Conservation (phyloP, 2,329 filamentous ascomycete genomes). For the Alternaria sp. region DNA sequence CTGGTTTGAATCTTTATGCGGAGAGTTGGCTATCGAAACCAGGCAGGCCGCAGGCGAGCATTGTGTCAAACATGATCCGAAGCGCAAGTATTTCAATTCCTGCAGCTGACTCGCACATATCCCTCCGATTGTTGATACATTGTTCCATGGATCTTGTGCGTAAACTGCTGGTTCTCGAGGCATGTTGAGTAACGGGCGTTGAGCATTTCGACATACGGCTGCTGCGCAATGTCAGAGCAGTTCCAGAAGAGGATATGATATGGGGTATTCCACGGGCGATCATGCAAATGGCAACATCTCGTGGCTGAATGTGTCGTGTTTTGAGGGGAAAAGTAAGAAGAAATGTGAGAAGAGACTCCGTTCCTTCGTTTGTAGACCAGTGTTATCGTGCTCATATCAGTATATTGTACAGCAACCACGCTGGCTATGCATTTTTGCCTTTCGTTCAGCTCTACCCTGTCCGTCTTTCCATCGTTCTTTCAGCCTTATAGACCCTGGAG, state of each 20-base stretch:
- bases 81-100: conserved; percentile 12
- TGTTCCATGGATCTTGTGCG: neutral
- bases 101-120: conserved; percentile 5
- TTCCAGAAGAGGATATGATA: neutral
- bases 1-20: conserved; percentile 5
- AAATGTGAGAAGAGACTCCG: conserved; percentile 7
- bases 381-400: conserved; percentile 20
- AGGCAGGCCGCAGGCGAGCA: conserved; percentile 15
- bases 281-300: neutral
- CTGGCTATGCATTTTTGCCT: conserved; percentile 34
- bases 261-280: neutral
- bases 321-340: neutral
- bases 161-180: neutral
- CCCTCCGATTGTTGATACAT: neutral
- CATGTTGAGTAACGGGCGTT: neutral
- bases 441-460: neutral
- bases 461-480: neutral
- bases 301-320: neutral
- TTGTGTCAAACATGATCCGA: conserved; percentile 17
- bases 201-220: neutral
- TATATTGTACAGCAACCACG: conserved; percentile 46
- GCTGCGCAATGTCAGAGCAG: neutral
- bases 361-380: conserved; percentile 14
- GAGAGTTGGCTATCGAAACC: conserved; percentile 12
- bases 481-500: neutral